Conservation (phyloP, 352 stramenopile species). For the Phytophthora uliginosa region DNA sequence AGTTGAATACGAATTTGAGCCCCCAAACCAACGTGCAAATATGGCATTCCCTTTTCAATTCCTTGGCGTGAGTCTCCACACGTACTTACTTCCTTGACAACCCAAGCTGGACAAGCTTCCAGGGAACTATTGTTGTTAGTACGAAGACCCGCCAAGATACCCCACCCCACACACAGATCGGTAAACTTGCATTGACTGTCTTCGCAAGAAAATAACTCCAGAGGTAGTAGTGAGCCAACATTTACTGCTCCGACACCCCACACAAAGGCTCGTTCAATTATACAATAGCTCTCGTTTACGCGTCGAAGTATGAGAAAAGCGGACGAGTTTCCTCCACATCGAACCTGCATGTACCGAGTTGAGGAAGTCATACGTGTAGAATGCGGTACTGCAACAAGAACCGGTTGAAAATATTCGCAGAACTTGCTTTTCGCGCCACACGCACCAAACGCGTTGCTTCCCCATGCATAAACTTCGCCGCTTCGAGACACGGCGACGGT, state of each 20-base stretch:
- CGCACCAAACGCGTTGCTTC: slow-evolving; percentile 46
- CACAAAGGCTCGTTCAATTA: slow-evolving; percentile 19
- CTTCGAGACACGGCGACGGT: slow-evolving; percentile 38
- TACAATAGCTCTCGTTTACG: neutral
- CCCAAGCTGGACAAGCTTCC: slow-evolving; percentile 12
- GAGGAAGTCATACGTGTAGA: neutral
- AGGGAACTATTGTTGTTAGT: neutral
- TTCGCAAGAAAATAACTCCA: slow-evolving; percentile 19
- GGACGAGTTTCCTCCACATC: slow-evolving; percentile 40
- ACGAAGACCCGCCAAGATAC: slow-evolving; percentile 14
- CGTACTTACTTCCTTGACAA: slow-evolving; percentile 17
- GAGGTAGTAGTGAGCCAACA: slow-evolving; percentile 9
- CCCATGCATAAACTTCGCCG: slow-evolving; percentile 44
- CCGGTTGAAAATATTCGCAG: slow-evolving; percentile 50
- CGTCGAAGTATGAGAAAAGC: slow-evolving; percentile 4
- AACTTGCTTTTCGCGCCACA: slow-evolving; percentile 59
- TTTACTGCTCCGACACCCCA: slow-evolving; percentile 37
- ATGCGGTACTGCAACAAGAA: slow-evolving; percentile 39
- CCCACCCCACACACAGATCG: slow-evolving; percentile 4
- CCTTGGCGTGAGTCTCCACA: slow-evolving; percentile 1
- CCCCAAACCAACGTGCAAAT: slow-evolving; percentile 9
- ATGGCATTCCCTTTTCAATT: slow-evolving; percentile 15
- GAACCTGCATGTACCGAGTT: slow-evolving; percentile 3
- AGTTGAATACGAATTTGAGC: slow-evolving; percentile 14
- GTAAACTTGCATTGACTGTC: slow-evolving; percentile 1